Evolutionary conservation across 164 flowering plant species (phyloP).

Genomic region (Paratinospora sagittata): DNA sequence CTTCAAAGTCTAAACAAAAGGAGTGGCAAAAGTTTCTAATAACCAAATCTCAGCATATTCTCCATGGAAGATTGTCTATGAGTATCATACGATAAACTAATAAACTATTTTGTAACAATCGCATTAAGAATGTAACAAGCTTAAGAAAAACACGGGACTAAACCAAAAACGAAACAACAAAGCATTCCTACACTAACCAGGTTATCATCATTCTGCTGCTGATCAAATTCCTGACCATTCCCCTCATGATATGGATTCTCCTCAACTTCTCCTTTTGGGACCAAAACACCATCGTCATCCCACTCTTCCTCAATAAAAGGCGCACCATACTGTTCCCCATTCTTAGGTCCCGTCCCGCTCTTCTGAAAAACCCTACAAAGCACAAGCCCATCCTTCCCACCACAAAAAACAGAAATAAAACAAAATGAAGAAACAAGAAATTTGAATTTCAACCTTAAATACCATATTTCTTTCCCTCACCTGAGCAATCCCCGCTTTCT

Average conservation of each 20-base stretch:
- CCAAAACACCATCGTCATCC: slow-evolving; percentile 33
- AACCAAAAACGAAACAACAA: background rate
- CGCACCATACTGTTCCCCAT: slow-evolving; percentile 55
- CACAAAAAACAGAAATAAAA: background rate
- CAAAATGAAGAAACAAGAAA: background rate
- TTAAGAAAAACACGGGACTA: background rate
- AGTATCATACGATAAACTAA: too few relatives aligned
- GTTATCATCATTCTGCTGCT: slow-evolving; percentile 18
- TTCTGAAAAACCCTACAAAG: slow-evolving; percentile 34
- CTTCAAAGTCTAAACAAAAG: too few relatives aligned
- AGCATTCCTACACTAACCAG: slow-evolving; percentile 42
- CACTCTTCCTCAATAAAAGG: slow-evolving; percentile 59
- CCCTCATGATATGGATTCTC: slow-evolving; percentile 16
- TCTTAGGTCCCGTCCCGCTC: slow-evolving; percentile 47
- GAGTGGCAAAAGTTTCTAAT: too few relatives aligned
- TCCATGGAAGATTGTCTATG: too few relatives aligned
- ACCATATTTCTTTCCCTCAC: slow-evolving; percentile 21
- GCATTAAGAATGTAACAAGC: background rate
- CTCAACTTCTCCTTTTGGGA: slow-evolving; percentile 26
- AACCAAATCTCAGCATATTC: too few relatives aligned
- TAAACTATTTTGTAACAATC: background rate
- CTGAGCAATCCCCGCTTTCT: slow-evolving; percentile 34
- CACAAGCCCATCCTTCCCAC: slow-evolving; percentile 22
- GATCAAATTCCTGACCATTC: slow-evolving; percentile 19
- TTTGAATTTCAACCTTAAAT: background rate